Base-by-base conservation (phyloP, 2,329 filamentous ascomycete genomes). In the Botryotinia convoluta region DNA sequence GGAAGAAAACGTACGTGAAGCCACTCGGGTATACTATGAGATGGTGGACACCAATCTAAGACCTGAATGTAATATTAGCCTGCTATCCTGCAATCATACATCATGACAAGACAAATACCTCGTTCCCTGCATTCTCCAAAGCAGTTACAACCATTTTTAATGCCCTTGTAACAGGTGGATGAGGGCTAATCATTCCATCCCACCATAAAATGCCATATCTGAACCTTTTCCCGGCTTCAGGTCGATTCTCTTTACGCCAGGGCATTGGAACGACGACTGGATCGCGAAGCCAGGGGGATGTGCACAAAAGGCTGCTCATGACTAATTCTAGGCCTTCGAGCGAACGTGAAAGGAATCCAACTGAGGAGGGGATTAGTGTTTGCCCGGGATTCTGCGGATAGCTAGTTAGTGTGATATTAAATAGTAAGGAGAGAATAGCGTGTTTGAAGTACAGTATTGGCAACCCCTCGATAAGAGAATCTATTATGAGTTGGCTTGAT, bases 261-360 rank as follows among this genome's bases (percentile, higher is more conserved):
- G 90, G 90, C 0, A 93, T 82, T 14, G 90, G 87, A 60, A 89
- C 81, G 0, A 90, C 88, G 1, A 88, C 82, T 0, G 91, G 90
- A 78, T 93, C 91, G 72, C 87, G 81, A 1, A 87, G 80, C 91
- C 91, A 93, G 0, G 91, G 91, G 70, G 88, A 77, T 35, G 85
- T 85, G 8, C 82, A 82, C 1, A 93, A 81, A 0, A 92, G 78
- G 0, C 86, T 82, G 75, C 87, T 84, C 3, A 88, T 84, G 3
- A 89, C 77, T 1, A 92, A 80, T 37, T 85, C 84, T 6, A 92
- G 78, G 0, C 85, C 86, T 1, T 83, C 82, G 1, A 86, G 80
- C 0, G 86, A 88, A 0, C 85, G 86, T 0, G 87, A 87, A 26
- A 93, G 80, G 0, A 89, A 88, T 0, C 90, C 91, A 16, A 91